These are phyloP conservation scores for Telfairia occidentalis DNA, from an alignment of 331 rosid genomes.

Conservation along the genomic window DNA sequence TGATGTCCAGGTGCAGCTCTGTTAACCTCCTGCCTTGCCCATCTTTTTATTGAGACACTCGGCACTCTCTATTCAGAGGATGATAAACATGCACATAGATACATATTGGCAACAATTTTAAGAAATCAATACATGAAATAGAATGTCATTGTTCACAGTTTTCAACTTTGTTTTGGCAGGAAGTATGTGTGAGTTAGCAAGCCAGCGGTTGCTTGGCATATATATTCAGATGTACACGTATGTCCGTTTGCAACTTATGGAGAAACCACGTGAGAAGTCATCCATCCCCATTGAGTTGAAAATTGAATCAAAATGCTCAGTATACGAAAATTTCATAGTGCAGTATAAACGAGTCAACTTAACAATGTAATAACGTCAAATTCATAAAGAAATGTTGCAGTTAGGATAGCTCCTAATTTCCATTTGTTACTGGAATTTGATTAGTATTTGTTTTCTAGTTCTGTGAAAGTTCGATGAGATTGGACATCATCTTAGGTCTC, in stretches of 20 bases:
- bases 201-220: not conserved
- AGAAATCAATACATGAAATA: conserved; percentile 2
- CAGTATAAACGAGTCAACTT: not conserved
- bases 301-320: not conserved
- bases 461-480: not conserved
- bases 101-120: not conserved
- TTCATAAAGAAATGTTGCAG: not conserved
- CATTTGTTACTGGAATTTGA: not conserved
- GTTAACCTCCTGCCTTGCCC: not conserved
- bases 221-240: not conserved
- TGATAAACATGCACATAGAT: conserved; percentile 2
- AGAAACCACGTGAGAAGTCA: not conserved
- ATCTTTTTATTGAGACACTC: not conserved
- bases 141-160: not conserved
- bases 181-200: not conserved
- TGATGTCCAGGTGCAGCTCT: not conserved
- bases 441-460: not conserved
- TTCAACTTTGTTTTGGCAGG: not conserved
- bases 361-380: not conserved
- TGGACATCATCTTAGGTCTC: not conserved
- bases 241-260: not conserved
- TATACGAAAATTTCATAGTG: not conserved
- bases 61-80: not conserved
- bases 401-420: not conserved
- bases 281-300: not conserved